Conservation (phyloP, 371 early-diverging fungal genomes). For the Encephalitozoon hellem region DNA sequence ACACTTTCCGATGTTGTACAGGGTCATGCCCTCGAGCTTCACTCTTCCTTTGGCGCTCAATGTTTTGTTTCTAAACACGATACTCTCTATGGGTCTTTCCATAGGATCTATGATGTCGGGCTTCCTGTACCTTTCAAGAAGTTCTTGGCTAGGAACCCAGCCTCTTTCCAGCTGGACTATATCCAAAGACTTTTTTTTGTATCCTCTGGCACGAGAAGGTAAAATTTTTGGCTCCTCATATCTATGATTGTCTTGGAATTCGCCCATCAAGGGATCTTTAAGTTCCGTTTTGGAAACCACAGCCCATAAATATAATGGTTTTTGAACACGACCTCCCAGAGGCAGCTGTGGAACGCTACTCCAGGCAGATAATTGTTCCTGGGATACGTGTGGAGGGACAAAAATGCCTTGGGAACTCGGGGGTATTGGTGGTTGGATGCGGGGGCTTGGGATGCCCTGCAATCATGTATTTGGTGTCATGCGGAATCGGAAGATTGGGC, state of each 20-base stretch:
- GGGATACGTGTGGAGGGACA: slow-evolving; percentile 74
- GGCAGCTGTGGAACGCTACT: slow-evolving; percentile 72
- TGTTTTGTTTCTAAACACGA: neutral
- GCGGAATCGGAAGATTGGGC: slow-evolving; percentile 79
- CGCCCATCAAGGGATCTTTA: neutral
- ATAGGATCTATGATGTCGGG: neutral
- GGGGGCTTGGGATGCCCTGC: slow-evolving; percentile 89
- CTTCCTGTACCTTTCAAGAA: neutral
- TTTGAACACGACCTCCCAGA: slow-evolving; percentile 53
- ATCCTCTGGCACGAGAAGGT: neutral
- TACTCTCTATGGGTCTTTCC: neutral
- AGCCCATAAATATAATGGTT: neutral
- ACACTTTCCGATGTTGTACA: neutral
- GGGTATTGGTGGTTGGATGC: slow-evolving; percentile 80
- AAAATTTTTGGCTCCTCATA: neutral
- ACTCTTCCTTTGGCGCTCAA: neutral
- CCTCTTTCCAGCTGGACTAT: neutral
- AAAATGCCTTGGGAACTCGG: slow-evolving; percentile 66
- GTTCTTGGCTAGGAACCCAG: neutral
- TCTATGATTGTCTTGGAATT: neutral
- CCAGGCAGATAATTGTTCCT: slow-evolving; percentile 79
- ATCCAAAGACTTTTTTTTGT: neutral
- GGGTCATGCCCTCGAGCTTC: neutral
- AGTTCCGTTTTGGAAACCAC: neutral
- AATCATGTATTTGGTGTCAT: slow-evolving; percentile 76